These are phyloP conservation scores for Sanghuangporus baumii DNA, from an alignment of 1,284 basidiomycete genomes.

Conservation along the genomic window DNA sequence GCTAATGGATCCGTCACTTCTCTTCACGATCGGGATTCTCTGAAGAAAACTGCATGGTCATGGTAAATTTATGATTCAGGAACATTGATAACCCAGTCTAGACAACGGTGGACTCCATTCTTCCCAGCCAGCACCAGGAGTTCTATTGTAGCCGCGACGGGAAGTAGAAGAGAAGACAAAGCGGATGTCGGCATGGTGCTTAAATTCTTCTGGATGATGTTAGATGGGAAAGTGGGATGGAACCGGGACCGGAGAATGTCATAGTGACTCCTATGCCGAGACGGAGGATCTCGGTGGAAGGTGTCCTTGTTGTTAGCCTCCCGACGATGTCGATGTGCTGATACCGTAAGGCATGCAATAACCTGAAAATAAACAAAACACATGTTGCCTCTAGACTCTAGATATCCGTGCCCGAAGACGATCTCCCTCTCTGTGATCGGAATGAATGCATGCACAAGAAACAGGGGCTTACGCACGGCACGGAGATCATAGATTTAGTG, in stretches of 20 bases:
- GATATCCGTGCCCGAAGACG: neutral
- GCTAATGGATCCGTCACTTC: too few relatives aligned
- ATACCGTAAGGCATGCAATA: neutral
- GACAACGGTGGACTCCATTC: too few relatives aligned
- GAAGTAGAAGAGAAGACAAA: neutral
- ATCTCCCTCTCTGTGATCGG: too few relatives aligned
- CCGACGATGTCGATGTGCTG: neutral
- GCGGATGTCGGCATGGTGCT: too few relatives aligned
- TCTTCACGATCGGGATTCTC: too few relatives aligned
- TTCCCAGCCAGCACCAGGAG: neutral
- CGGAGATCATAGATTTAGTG: neutral
- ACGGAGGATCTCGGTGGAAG: neutral
- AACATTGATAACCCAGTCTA: too few relatives aligned
- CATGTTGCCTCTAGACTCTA: too few relatives aligned
- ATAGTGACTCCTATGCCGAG: neutral
- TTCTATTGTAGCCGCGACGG: neutral
- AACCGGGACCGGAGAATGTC: neutral
- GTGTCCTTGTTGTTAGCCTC: neutral
- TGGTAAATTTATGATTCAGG: too few relatives aligned
- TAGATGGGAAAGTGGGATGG: neutral
- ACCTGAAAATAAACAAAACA: too few relatives aligned
- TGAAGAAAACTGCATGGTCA: too few relatives aligned
- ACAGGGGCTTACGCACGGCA: neutral
- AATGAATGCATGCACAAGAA: neutral
- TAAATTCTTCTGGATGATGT: neutral